A percentile compares a stretch with the other conserved stretches of the same genome.
Conservation (phyloP, 2,329 filamentous ascomycete genomes). For the Neophaeococcomyces mojaviensis region DNA sequence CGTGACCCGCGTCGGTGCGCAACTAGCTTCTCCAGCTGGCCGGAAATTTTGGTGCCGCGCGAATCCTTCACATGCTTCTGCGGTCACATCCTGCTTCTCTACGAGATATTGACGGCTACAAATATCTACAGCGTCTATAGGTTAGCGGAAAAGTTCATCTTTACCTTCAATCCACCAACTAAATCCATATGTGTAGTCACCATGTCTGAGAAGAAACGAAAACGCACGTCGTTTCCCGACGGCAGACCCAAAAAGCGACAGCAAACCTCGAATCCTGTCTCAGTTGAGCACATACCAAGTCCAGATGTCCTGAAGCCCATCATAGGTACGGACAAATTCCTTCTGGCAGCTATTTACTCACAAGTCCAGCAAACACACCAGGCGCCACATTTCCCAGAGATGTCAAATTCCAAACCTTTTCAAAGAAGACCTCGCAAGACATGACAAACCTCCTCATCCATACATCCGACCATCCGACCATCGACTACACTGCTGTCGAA, state of each 20-base stretch:
- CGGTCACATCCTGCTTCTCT: background rate
- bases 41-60: slow-evolving; percentile 2
- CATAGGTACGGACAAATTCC: slow-evolving; percentile 17
- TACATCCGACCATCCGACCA: slow-evolving; percentile 51
- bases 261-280: slow-evolving; percentile 13
- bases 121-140: too few species aligned
- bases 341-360: background rate
- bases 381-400: slow-evolving; percentile 22
- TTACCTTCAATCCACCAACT: background rate
- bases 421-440: slow-evolving; percentile 12
- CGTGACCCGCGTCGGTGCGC: background rate
- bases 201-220: slow-evolving; percentile 22
- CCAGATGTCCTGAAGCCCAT: slow-evolving; percentile 18
- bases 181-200: background rate
- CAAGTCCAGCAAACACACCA: slow-evolving; percentile 22
- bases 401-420: slow-evolving; percentile 16
- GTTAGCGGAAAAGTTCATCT: too few species aligned
- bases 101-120: background rate
- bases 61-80: background rate
- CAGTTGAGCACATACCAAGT: slow-evolving; percentile 16
- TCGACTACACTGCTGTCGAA: slow-evolving; percentile 52
- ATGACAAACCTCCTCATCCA: slow-evolving; percentile 50
- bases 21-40: background rate
- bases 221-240: slow-evolving; percentile 10
- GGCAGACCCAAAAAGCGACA: slow-evolving; percentile 18